Percentiles rank a stretch among this genome's conserved stretches.
These are phyloP conservation scores for Penicillium pancosmium DNA, from an alignment of 495 filamentous ascomycete species.

Conservation along the genomic window DNA sequence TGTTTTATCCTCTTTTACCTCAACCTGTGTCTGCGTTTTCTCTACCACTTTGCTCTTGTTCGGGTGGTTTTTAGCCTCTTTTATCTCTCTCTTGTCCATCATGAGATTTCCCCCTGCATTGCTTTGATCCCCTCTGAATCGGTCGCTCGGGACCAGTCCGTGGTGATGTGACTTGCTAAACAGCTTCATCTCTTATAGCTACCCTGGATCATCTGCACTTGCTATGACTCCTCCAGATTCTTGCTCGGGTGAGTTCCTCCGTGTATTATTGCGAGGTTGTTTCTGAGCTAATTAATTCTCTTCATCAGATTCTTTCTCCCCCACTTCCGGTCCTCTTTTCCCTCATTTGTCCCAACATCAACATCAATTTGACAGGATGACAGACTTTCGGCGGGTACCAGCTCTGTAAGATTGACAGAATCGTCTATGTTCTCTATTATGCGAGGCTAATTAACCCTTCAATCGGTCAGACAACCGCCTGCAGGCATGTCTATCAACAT, in stretches of 20 bases:
- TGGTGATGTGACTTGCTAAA: conserved; percentile 31
- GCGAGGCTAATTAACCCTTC: conserved; percentile 8
- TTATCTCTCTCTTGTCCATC: conserved; percentile 10
- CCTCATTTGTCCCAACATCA: conserved; percentile 38
- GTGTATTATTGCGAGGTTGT: neutral
- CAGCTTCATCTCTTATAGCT: conserved; percentile 33
- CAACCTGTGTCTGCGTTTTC: conserved; percentile 20
- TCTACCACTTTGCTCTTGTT: conserved; percentile 11
- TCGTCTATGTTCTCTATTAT: neutral
- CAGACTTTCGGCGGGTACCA: conserved; percentile 45
- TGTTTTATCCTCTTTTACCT: conserved; percentile 27
- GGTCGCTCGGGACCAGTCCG: conserved; percentile 6
- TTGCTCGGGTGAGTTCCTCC: conserved; percentile 42
- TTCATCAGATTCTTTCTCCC: conserved; percentile 44
- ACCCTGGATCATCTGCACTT: conserved; percentile 42
- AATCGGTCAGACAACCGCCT: conserved; percentile 39
- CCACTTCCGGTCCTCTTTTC: conserved; percentile 40
- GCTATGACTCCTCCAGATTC: conserved; percentile 52
- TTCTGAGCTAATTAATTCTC: conserved; percentile 20
- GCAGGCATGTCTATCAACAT: conserved; percentile 37
- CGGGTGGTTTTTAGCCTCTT: conserved; percentile 8
- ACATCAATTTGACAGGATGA: conserved; percentile 44
- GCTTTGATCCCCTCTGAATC: conserved; percentile 1
- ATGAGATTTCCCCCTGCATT: conserved; percentile 16
- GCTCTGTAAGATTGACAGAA: conserved; percentile 41